These are phyloP conservation scores for Centaurea solstitialis DNA, from an alignment of 129 eudicot species.

Conservation along the genomic window DNA sequence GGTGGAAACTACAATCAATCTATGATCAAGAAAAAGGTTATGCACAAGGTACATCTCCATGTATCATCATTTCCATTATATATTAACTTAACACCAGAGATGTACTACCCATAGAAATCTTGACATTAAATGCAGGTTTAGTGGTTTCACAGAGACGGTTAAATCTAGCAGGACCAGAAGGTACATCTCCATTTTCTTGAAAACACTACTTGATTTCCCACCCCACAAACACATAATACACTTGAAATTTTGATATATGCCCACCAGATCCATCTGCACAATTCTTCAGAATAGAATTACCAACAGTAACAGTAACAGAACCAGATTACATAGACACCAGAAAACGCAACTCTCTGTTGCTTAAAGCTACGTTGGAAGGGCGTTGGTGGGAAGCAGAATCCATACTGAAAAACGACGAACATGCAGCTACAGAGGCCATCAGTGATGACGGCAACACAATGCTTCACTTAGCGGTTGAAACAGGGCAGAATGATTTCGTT, in stretches of 20 bases:
- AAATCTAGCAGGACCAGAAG: too few relatives aligned
- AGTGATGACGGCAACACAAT: background rate
- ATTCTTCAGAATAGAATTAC: too few relatives aligned
- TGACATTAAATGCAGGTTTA: too few relatives aligned
- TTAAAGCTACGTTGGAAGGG: background rate
- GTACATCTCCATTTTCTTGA: too few relatives aligned
- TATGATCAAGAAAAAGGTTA: background rate
- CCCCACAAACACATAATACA: too few relatives aligned
- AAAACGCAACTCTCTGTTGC: background rate
- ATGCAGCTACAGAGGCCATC: background rate
- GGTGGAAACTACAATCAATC: slow-evolving; percentile 4
- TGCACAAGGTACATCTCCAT: background rate
- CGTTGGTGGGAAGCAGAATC: slow-evolving; percentile 22
- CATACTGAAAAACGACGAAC: background rate
- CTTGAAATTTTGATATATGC: too few relatives aligned
- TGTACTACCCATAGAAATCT: too few relatives aligned
- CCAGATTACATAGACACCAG: background rate
- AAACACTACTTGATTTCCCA: too few relatives aligned
- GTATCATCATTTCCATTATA: too few relatives aligned
- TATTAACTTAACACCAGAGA: too few relatives aligned
- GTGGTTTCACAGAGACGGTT: too few relatives aligned
- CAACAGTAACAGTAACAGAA: background rate
- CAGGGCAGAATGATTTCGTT: background rate
- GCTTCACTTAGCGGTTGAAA: slow-evolving; percentile 16
- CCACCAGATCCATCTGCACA: too few relatives aligned